Conservation (phyloP, 2,329 filamentous ascomycete genomes). For the Capronia americana region DNA sequence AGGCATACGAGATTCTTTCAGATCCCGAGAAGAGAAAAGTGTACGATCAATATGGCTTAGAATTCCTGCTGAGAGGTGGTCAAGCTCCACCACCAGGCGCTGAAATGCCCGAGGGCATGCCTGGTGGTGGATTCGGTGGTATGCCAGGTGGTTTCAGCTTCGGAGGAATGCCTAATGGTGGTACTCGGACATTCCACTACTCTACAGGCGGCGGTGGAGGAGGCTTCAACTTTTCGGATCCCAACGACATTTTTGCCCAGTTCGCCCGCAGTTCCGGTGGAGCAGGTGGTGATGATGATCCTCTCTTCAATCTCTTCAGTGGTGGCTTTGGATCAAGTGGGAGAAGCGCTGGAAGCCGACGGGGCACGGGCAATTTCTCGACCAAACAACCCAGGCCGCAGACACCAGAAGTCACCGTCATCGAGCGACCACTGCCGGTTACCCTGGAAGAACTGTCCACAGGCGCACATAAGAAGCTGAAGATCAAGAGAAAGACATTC, state of each 20-base stretch:
- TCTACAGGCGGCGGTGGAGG: conserved; percentile 56
- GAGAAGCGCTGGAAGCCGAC: conserved; percentile 49
- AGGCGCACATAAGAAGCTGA: conserved; percentile 94
- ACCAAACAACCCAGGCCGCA: conserved; percentile 42
- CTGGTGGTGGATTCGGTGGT: conserved; percentile 56
- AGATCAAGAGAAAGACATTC: conserved; percentile 95
- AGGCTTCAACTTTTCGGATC: conserved; percentile 82
- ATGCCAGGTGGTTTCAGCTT: conserved; percentile 61
- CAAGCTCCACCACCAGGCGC: conserved; percentile 67
- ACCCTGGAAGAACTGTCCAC: conserved; percentile 87
- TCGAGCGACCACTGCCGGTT: conserved; percentile 82
- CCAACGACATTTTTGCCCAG: conserved; percentile 82
- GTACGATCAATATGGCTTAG: conserved; percentile 93
- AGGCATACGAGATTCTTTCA: conserved; percentile 97
- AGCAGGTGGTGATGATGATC: conserved; percentile 58
- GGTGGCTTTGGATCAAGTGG: conserved; percentile 49
- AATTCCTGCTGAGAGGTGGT: conserved; percentile 86
- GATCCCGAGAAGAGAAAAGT: conserved; percentile 96
- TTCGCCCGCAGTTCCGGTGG: conserved; percentile 70
- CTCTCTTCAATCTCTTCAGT: conserved; percentile 62
- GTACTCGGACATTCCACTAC: conserved; percentile 59
- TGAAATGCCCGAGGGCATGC: conserved; percentile 56
- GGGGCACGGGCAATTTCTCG: conserved; percentile 41
- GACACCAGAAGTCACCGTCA: conserved; percentile 86
- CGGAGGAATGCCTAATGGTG: conserved; percentile 57